Conservation (phyloP, 2,329 filamentous ascomycete genomes). For the Stagonosporopsis cucurbitacearum region DNA sequence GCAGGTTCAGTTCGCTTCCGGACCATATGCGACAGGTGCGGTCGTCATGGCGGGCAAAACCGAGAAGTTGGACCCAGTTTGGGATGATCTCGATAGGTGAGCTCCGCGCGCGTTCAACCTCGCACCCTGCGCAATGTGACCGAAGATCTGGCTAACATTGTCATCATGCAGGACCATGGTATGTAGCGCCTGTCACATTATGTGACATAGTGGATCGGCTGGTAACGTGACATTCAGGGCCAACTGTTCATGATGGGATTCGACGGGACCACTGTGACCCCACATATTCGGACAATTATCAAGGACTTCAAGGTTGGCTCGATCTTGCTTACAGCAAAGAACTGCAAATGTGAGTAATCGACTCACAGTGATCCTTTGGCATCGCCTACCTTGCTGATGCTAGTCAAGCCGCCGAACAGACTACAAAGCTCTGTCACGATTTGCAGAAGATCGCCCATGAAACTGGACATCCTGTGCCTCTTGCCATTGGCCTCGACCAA, state of each 20-base stretch:
- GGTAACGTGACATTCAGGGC: constrained; percentile 64
- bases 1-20: constrained; percentile 33
- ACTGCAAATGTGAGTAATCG: constrained; percentile 72
- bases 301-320: constrained; percentile 87
- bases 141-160: constrained; percentile 43
- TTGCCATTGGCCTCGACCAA: constrained; percentile 91
- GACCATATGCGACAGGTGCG: constrained; percentile 52
- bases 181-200: constrained; percentile 29
- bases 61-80: constrained; percentile 58
- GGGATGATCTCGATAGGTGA: constrained; percentile 79
- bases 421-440: constrained; percentile 85
- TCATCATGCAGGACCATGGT: constrained; percentile 54
- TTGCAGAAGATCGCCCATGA: constrained; percentile 90
- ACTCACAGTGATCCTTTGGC: constrained; percentile 16
- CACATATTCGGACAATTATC: constrained; percentile 81
- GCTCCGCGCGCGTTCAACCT: constrained; percentile 43
- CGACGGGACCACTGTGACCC: constrained; percentile 82
- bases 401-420: constrained; percentile 81
- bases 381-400: constrained; percentile 29
- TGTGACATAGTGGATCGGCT: constrained; percentile 32
- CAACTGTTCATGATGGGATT: constrained; percentile 85
- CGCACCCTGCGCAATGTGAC: constrained; percentile 35
- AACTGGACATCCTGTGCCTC: constrained; percentile 85
- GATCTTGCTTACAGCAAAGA: constrained; percentile 83
- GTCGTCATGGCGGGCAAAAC: constrained; percentile 58